Evolutionary conservation across 2,329 filamentous ascomycete genomes (phyloP).

Genomic region (Zalaria sp.): DNA sequence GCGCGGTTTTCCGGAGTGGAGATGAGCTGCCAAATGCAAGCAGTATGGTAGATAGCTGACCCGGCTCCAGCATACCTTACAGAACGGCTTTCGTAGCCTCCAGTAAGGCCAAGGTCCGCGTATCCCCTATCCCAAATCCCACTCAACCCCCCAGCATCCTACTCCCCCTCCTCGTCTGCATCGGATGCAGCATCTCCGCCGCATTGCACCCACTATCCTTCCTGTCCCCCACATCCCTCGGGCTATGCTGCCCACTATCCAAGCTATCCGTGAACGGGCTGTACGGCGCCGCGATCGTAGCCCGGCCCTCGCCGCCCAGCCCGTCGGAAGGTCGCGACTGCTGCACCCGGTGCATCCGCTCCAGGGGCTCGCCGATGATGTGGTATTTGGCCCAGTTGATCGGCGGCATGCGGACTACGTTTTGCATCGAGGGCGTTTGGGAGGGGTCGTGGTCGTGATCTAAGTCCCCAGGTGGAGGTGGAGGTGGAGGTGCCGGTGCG

Average conservation of each 20-base stretch:
- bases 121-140: not conserved
- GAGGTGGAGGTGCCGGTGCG: slow-evolving; percentile 1
- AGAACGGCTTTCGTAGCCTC: too few species aligned
- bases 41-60: too few species aligned
- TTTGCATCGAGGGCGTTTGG: slow-evolving; percentile 58
- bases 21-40: too few species aligned
- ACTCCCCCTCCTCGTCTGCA: not conserved
- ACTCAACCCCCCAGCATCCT: not conserved
- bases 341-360: slow-evolving; percentile 76
- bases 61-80: too few species aligned
- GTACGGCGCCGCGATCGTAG: slow-evolving; percentile 44
- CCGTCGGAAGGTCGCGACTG: slow-evolving; percentile 40
- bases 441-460: slow-evolving; percentile 29
- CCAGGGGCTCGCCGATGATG: slow-evolving; percentile 70
- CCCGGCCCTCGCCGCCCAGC: slow-evolving; percentile 18
- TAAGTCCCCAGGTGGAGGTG: not conserved
- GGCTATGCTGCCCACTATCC: slow-evolving; percentile 13
- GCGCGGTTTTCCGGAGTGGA: too few species aligned
- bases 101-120: too few species aligned
- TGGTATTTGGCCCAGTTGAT: slow-evolving; percentile 95
- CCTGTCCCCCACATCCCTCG: slow-evolving; percentile 4
- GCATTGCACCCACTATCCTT: slow-evolving; percentile 5
- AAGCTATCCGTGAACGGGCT: slow-evolving; percentile 42
- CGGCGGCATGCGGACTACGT: slow-evolving; percentile 70
- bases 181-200: too few species aligned